Base-by-base conservation (phyloP, 2,329 filamentous ascomycete species). In the Verticillium longisporum region DNA sequence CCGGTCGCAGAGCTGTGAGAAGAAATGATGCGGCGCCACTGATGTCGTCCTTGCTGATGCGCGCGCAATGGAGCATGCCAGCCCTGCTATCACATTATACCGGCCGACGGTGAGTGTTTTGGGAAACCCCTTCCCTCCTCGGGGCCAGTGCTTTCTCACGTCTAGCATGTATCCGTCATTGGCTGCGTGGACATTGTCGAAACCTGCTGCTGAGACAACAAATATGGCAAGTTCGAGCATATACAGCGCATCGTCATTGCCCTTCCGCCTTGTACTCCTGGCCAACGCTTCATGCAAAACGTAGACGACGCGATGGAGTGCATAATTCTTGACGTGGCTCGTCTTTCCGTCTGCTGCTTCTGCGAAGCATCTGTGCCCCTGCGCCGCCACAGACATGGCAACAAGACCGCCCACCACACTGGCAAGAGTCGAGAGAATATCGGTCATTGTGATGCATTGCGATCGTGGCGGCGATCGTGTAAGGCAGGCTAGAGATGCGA, bases 31-130 rank as follows among this genome's bases (percentile, higher is more conserved):
- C 33, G 73, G 69, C 15, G 76, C 70, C 55, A 77, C 69, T 33
- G 73, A 69, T 18, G 75, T 73, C 26, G 73, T 72, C 61, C 78
- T 77, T 15, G 78, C 75, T 64, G 79, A 82, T 64, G 74, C 79
- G 36, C 79, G 76, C 2, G 81, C 78, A 11, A 83, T 69, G 6
- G 75, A 77, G 61, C 77, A 78, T 34, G 79, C 67, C 41, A 85
- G 72, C 1, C 70, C 66, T 5, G 77, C 68, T 0, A 75, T 68
- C 10, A 68, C 68, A 60, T 74, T 70, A 64, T 76, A 73, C 15
- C 71, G 65, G 66, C 38, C 57, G 13, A 31, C 13, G n/a, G 15
- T 61, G 53, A 3, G 36, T 56, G 15, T 18, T n/a, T 10, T 21
- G 38, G 33, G 18, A 31, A 53, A 3, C 9, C 50, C 55, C 21